These are phyloP conservation scores for Dactylonectria macrodidyma DNA, from an alignment of 2,329 filamentous ascomycete species.

Conservation along the genomic window DNA sequence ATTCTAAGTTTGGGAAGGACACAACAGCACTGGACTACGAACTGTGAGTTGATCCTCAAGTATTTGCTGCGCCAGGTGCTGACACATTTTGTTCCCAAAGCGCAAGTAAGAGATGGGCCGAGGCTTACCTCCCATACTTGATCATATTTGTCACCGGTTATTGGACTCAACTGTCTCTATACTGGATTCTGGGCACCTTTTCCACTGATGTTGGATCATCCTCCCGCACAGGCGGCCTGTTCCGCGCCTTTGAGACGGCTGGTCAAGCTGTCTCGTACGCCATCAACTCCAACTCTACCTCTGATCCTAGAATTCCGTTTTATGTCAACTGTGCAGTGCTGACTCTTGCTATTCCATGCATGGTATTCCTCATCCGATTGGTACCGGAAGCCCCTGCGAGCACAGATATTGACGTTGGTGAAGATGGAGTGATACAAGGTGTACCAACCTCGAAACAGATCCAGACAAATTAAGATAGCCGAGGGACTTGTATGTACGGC, in stretches of 20 bases:
- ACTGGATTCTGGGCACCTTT: constrained; percentile 56
- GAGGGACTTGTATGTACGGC: not conserved
- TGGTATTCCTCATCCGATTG: constrained; percentile 27
- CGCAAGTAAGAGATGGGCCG: constrained; percentile 18
- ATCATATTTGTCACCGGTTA: constrained; percentile 28
- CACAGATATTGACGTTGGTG: constrained; percentile 19
- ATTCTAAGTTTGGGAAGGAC: constrained; percentile 20
- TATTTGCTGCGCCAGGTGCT: not conserved
- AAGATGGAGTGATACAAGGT: constrained; percentile 18
- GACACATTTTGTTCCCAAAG: constrained; percentile 3
- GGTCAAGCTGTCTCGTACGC: constrained; percentile 51
- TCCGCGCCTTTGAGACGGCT: constrained; percentile 47
- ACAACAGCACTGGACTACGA: constrained; percentile 21
- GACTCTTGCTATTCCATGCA: constrained; percentile 20
- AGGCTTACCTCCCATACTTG: constrained; percentile 27
- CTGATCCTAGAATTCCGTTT: constrained; percentile 23
- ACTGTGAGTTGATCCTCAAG: constrained; percentile 5
- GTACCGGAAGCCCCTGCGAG: constrained; percentile 17
- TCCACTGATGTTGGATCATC: constrained; percentile 52
- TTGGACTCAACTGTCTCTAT: constrained; percentile 42
- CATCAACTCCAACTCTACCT: constrained; percentile 45
- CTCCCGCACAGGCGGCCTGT: constrained; percentile 48
- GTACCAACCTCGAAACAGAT: constrained; percentile 3
- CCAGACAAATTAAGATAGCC: not conserved
- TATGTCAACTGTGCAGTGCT: constrained; percentile 26